A percentile compares a stretch with the other conserved stretches of the same genome.
phyloP scores from a whole-genome alignment of 2,329 filamentous ascomycete species.

The Phoma sp. region DNA sequence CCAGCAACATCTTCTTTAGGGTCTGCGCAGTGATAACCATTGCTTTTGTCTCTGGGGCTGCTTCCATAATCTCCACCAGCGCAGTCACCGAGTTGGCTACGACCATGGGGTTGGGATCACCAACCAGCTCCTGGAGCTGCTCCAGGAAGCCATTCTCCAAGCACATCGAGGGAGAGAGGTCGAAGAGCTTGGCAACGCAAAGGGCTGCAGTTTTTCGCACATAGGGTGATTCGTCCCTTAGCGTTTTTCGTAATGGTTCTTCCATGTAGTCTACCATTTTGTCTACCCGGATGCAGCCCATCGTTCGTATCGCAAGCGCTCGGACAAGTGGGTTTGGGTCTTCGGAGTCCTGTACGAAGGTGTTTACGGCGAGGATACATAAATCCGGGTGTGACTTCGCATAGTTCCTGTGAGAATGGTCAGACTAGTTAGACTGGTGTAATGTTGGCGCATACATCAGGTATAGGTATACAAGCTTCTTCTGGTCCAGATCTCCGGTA shows the following conservation, averaged over 20 bases:
- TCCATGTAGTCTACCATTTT: conserved; percentile 99
- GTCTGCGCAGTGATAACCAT: conserved; percentile 81
- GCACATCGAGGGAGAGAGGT: conserved; percentile 89
- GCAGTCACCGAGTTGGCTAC: conserved; percentile 97
- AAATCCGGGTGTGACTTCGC: conserved; percentile 98
- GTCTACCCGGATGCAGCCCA: conserved; percentile 97
- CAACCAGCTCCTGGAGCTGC: conserved; percentile 91
- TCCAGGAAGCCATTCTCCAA: conserved; percentile 97
- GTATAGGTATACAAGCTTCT: conserved; percentile 98
- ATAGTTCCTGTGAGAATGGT: conserved; percentile 76
- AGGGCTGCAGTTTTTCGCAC: conserved; percentile 98
- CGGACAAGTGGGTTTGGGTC: conserved; percentile 95
- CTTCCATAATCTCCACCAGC: conserved; percentile 87
- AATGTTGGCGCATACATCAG: conserved; percentile 66
- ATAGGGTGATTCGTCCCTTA: conserved; percentile 96
- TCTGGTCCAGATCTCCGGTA: conserved; percentile 92
- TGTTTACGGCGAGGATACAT: conserved; percentile 98
- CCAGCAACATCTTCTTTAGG: conserved; percentile 94
- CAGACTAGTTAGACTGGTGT: not conserved
- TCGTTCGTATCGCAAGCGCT: conserved; percentile 93
- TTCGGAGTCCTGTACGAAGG: conserved; percentile 98
- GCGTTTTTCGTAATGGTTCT: conserved; percentile 91
- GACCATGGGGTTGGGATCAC: conserved; percentile 98
- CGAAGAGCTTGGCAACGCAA: conserved; percentile 97
- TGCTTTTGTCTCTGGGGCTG: conserved; percentile 87